These are phyloP conservation scores for Prosopis cineraria DNA, from an alignment of 306 rosid genomes.

Conservation along the genomic window DNA sequence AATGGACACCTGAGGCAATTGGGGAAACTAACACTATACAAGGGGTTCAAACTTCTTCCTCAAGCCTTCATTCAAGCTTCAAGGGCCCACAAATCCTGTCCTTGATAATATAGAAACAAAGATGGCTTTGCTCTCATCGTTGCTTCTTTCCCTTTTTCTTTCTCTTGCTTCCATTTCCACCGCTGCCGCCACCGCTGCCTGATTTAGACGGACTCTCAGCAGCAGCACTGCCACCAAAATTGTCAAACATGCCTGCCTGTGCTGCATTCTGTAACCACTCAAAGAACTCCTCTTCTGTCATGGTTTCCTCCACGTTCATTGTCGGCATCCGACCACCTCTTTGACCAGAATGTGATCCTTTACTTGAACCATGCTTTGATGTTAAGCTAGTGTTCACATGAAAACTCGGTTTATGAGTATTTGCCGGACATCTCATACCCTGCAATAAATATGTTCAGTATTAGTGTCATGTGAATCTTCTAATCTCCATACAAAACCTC, in stretches of 20 bases:
- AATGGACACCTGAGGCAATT: constrained; percentile 29
- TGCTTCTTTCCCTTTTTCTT: constrained; percentile 89
- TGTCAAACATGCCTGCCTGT: constrained; percentile 72
- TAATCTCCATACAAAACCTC: constrained; percentile 22
- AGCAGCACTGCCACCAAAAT: constrained; percentile 45
- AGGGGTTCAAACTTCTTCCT: constrained; percentile 38
- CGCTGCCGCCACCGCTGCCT: constrained; percentile 44
- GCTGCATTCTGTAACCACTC: constrained; percentile 93
- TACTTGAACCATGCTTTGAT: constrained; percentile 66
- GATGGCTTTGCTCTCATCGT: constrained; percentile 50
- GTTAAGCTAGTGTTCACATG: constrained; percentile 88
- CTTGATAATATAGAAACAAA: constrained; percentile 25
- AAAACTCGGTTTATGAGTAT: constrained; percentile 94
- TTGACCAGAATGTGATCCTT: constrained; percentile 80
- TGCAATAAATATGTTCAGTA: constrained; percentile 43
- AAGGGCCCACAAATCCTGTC: constrained; percentile 36
- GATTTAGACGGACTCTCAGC: constrained; percentile 65
- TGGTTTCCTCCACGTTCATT: constrained; percentile 68
- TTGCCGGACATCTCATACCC: constrained; percentile 97
- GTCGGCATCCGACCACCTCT: constrained; percentile 69
- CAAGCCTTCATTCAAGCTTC: constrained; percentile 39
- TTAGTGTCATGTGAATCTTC: constrained; percentile 23
- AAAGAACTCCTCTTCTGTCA: constrained; percentile 89
- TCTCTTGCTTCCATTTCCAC: constrained; percentile 62
- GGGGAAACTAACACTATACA: constrained; percentile 45